A percentile compares a stretch with the other conserved stretches of the same genome.
Conservation (phyloP, 441 rosid genomes). For the Pelargonium myrrhifolium region DNA sequence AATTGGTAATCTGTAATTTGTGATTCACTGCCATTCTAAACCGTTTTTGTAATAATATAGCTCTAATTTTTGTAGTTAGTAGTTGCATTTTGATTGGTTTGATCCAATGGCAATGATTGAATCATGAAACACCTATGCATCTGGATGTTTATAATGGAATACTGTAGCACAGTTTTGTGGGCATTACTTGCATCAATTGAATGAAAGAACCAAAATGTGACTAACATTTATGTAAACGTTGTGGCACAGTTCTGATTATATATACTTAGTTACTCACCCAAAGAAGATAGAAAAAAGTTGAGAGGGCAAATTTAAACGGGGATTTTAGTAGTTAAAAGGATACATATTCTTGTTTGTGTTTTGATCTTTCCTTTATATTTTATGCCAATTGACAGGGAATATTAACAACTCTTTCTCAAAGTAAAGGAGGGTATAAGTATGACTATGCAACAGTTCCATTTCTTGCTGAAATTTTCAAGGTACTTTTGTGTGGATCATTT, state of each 20-base stretch:
- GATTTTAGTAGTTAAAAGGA: not conserved
- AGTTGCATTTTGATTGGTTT: not conserved
- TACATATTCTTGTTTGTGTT: not conserved
- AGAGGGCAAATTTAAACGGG: no score
- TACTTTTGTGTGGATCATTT: conserved; percentile 11
- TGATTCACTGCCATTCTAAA: not conserved
- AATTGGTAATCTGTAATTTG: not conserved
- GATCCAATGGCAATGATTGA: not conserved
- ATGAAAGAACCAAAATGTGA: not conserved
- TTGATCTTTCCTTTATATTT: not conserved
- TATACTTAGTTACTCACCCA: no score
- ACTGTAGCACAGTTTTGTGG: not conserved
- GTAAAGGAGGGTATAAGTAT: conserved; percentile 56
- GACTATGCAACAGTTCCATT: conserved; percentile 71
- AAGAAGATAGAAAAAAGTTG: no score
- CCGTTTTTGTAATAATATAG: not conserved
- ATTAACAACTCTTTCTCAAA: conserved; percentile 59
- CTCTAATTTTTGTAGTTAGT: not conserved
- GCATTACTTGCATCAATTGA: not conserved
- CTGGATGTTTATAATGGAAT: no score
- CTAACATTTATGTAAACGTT: no score
- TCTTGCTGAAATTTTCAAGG: conserved; percentile 70
- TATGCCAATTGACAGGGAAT: conserved; percentile 40
- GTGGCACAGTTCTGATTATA: no score
- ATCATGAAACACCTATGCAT: no score